Evolutionary conservation across 352 stramenopile species (phyloP), one percentile per base, ranked within the genome.

Genomic region (Phytophthora crassamura): DNA sequence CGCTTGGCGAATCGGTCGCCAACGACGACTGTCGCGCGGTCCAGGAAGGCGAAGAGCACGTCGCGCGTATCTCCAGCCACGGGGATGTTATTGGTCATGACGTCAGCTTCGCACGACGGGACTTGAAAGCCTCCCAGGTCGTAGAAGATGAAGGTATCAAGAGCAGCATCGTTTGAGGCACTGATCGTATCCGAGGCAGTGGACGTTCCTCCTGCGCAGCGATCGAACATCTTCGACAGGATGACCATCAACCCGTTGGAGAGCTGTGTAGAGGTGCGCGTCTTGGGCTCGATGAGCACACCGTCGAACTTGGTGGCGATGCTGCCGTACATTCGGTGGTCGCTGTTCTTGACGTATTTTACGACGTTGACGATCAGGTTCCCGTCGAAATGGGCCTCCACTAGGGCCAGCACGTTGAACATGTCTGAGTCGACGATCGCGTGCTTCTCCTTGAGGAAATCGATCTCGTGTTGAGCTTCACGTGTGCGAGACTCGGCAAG

Each of bases 281-380:
- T 52, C 46, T 74, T 64, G 2, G 82, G 82, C 20, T 80, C 83
- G 51, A 89, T 81, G 18, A 89, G 76, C 34, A 89, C 82, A 60
- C 82, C 82, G 40, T 73, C 64, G 40, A 90, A 84, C 40, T 79
- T 72, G 64, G 84, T 88, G 8, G 80, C 77, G 20, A 90, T 69
- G 18, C 74, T 78, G 4, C 75, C 74, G 67, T 87, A 89, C 49
- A 89, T 67, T 18, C 63, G 57, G 57, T 88, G 73, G 55, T 88
- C 78, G 28, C 58, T 77, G 59, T 73, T 73, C 50, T 82, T 77
- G 51, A 78, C 20, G 72, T 87, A 88, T 64, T 91, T 89, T 69
- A 91, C 42, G n/a, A 88, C 46, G 28, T 75, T 90, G 0, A 89
- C 68, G 22, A 90, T 80, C 30, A 91, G 74, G 20, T 75, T 79